These are phyloP conservation scores for Candida wancherniae DNA, from an alignment of 805 yeast species.

Conservation along the genomic window DNA sequence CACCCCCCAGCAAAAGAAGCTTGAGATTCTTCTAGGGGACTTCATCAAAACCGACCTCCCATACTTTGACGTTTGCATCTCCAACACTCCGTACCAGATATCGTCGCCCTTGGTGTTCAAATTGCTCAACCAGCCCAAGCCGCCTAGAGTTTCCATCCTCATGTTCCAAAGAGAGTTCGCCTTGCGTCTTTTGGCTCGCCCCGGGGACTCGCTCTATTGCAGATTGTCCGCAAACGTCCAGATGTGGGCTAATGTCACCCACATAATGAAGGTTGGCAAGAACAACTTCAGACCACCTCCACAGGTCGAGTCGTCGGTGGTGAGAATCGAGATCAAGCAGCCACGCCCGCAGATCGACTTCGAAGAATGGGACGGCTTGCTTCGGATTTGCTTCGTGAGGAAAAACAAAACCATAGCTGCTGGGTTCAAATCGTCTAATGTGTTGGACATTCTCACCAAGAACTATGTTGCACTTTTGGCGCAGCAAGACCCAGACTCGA, in stretches of 20 bases:
- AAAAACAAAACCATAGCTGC: conserved; percentile 92
- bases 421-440: conserved; percentile 80
- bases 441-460: conserved; percentile 75
- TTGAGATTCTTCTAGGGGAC: conserved; percentile 91
- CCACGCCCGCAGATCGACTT: conserved; percentile 95
- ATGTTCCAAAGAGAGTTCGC: conserved; percentile 99
- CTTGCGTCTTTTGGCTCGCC: conserved; percentile 84
- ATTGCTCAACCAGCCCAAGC: conserved; percentile 81
- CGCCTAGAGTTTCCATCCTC: conserved; percentile 90
- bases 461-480: conserved; percentile 79
- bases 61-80: conserved; percentile 90
- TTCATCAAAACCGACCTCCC: conserved; percentile 94
- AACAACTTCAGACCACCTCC: conserved; percentile 98
- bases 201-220: conserved; percentile 93
- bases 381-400: conserved; percentile 87
- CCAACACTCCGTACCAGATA: conserved; percentile 96
- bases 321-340: conserved; percentile 81
- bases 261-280: conserved; percentile 96
- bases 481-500: conserved; percentile 41
- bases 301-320: conserved; percentile 95
- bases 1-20: conserved; percentile 85
- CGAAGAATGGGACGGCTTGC: conserved; percentile 94
- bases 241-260: conserved; percentile 99
- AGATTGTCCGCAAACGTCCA: conserved; percentile 94
- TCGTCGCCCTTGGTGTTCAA: conserved; percentile 96